These are phyloP conservation scores for Bacidia rubella DNA, from an alignment of 495 filamentous ascomycete genomes.

Conservation along the genomic window DNA sequence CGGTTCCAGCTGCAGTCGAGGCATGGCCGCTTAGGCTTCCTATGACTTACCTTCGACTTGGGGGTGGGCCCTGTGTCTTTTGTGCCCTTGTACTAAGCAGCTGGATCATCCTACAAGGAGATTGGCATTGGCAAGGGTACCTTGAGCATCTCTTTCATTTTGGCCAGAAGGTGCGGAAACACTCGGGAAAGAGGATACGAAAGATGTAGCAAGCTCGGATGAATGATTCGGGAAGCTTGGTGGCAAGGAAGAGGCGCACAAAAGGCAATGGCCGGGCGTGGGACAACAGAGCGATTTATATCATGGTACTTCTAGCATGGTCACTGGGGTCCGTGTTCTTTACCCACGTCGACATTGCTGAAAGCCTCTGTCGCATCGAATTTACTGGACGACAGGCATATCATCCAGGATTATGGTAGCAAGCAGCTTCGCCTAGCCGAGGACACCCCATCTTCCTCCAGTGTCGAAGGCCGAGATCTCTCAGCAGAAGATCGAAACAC, in stretches of 20 bases:
- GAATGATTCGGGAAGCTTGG: no score
- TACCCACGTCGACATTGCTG: no score
- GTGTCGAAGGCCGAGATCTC: constrained; percentile 45
- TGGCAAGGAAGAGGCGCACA: no score
- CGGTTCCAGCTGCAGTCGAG: background rate
- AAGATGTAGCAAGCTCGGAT: background rate
- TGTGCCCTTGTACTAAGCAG: background rate
- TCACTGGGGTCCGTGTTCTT: no score
- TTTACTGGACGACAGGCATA: no score
- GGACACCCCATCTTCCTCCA: no score
- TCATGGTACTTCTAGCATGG: no score
- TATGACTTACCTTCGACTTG: background rate
- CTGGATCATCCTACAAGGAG: constrained; percentile 12
- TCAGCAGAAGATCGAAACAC: constrained; percentile 58
- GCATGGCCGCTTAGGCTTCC: background rate
- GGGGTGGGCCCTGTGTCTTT: background rate
- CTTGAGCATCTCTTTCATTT: constrained; percentile 15
- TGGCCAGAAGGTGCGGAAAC: constrained; percentile 6
- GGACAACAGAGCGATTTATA: no score
- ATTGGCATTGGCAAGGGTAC: constrained; percentile 6
- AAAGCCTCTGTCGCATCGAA: no score
- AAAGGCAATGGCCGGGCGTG: no score
- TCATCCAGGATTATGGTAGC: no score
- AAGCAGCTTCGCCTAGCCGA: no score
- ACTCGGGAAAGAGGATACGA: background rate